phyloP scores from a whole-genome alignment of 148 eudicot genomes.

The Camellia japonica region DNA sequence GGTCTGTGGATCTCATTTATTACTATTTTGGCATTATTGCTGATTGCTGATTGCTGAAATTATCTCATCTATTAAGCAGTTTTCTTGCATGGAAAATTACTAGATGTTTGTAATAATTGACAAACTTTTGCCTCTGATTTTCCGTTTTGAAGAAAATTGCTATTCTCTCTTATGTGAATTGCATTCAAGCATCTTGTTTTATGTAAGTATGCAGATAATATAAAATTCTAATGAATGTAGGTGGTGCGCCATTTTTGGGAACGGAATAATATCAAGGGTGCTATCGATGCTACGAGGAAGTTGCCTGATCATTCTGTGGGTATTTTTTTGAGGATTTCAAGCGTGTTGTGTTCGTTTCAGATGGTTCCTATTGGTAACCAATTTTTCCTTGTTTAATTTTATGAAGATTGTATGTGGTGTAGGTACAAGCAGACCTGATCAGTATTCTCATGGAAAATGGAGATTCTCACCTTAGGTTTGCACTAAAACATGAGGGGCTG shows the following conservation, averaged over 20 bases:
- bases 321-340: slow-evolving; percentile 18
- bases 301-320: slow-evolving; percentile 88
- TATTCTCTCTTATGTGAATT: not conserved
- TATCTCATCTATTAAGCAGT: not conserved
- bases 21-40: not conserved
- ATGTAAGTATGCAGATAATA: not conserved
- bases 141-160: not conserved
- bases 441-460: slow-evolving; percentile 63
- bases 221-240: slow-evolving; percentile 33
- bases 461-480: slow-evolving; percentile 69
- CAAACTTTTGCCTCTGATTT: not conserved
- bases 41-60: not conserved
- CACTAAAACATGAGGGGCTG: no score
- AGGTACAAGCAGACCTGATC: slow-evolving; percentile 93
- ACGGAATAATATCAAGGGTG: slow-evolving; percentile 75
- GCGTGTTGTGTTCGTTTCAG: slow-evolving; percentile 11
- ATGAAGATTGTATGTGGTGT: slow-evolving; percentile 21
- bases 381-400: slow-evolving; percentile 14
- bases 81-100: not conserved
- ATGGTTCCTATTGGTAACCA: slow-evolving; percentile 1
- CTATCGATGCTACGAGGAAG: slow-evolving; percentile 62
- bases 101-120: not conserved
- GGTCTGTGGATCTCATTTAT: not conserved
- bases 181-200: not conserved
- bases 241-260: slow-evolving; percentile 84